phyloP scores from a whole-genome alignment of 148 eudicot species.

The Rhododendron vialii region DNA sequence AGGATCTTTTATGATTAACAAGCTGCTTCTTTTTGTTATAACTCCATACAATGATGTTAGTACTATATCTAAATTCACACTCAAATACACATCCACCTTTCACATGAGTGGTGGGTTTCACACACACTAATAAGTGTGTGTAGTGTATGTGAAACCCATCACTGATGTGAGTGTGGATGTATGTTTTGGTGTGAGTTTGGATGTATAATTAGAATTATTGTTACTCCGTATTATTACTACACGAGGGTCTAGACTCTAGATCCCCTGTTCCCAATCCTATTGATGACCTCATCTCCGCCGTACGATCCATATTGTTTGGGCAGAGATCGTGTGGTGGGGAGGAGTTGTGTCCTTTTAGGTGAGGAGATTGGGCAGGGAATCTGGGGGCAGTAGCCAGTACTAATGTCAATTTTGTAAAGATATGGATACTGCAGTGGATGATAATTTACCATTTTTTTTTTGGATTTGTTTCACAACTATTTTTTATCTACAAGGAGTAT shows the following conservation, averaged over 20 bases:
- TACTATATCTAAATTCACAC: too few relatives aligned
- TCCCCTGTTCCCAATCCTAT: background rate
- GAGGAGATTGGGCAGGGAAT: background rate
- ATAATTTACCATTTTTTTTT: too few relatives aligned
- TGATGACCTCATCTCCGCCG: background rate
- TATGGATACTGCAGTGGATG: background rate
- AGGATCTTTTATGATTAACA: background rate
- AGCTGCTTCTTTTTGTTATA: background rate
- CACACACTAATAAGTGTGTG: too few relatives aligned
- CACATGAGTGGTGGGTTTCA: too few relatives aligned
- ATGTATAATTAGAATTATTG: too few relatives aligned
- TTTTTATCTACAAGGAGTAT: too few relatives aligned
- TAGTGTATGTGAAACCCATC: too few relatives aligned
- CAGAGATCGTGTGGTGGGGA: background rate
- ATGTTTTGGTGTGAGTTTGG: too few relatives aligned
- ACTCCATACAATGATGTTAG: too few relatives aligned
- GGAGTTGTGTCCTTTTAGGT: background rate
- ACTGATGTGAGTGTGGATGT: too few relatives aligned
- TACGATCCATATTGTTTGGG: background rate
- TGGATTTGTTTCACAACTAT: too few relatives aligned
- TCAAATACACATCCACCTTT: too few relatives aligned
- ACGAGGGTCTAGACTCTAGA: background rate
- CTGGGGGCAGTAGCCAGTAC: background rate
- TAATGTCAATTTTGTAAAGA: background rate
- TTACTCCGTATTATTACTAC: background rate